Conservation (phyloP, 2,329 filamentous ascomycete species). For the Fusarium virguliforme region DNA sequence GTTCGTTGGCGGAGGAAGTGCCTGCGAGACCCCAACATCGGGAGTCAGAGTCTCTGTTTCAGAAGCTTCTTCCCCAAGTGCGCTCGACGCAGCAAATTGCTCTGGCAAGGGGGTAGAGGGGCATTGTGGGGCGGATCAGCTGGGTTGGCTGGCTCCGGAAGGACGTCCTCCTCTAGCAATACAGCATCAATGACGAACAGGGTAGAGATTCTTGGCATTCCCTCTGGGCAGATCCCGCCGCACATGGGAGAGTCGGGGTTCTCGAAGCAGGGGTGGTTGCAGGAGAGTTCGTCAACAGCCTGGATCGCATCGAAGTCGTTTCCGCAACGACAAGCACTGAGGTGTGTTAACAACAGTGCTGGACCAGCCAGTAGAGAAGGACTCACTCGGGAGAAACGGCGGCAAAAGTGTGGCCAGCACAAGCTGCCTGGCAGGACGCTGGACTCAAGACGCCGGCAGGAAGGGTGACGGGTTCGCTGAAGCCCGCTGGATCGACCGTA, state of each 20-base stretch:
- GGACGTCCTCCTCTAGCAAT: slow-evolving; percentile 16
- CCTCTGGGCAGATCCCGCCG: slow-evolving; percentile 53
- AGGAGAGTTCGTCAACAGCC: slow-evolving; percentile 51
- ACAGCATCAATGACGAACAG: slow-evolving; percentile 51
- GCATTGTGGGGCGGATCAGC: neutral
- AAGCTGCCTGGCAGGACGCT: slow-evolving; percentile 39
- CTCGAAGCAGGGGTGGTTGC: slow-evolving; percentile 54
- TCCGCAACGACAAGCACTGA: slow-evolving; percentile 57
- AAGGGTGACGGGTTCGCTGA: slow-evolving; percentile 32
- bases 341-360: slow-evolving; percentile 23
- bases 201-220: slow-evolving; percentile 52
- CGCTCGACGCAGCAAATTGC: slow-evolving; percentile 28
- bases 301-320: slow-evolving; percentile 53
- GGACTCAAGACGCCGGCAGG: slow-evolving; percentile 41
- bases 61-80: slow-evolving; percentile 20
- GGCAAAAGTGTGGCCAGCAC: slow-evolving; percentile 43
- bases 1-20: slow-evolving; percentile 1
- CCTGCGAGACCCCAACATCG: slow-evolving; percentile 4
- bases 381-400: slow-evolving; percentile 54
- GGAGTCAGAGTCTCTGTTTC: neutral
- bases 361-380: neutral
- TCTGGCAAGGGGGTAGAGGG: slow-evolving; percentile 1
- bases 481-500: slow-evolving; percentile 38
- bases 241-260: slow-evolving; percentile 54
- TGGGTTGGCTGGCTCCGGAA: slow-evolving; percentile 23